Evolutionary conservation across 208 protist genomes (phyloP).

Genomic region (Leishmania amazonensis): DNA sequence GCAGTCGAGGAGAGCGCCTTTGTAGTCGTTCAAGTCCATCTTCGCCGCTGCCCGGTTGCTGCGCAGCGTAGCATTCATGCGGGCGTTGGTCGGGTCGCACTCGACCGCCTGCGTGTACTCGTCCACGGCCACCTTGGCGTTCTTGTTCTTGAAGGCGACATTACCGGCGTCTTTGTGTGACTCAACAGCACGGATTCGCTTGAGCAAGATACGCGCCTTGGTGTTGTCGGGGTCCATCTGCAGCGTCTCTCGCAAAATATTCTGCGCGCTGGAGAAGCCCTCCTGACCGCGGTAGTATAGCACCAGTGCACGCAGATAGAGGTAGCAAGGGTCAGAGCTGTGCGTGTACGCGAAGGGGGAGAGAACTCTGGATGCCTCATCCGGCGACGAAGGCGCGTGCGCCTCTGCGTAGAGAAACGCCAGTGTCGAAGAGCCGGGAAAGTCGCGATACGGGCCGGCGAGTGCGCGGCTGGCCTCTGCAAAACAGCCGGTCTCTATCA

Average conservation of each 20-base stretch:
- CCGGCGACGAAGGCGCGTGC: constrained; percentile 45
- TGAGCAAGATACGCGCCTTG: constrained; percentile 68
- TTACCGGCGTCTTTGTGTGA: constrained; percentile 84
- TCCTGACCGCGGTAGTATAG: constrained; percentile 76
- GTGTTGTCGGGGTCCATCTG: constrained; percentile 81
- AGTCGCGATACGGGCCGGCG: constrained; percentile 36
- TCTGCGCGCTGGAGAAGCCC: constrained; percentile 65
- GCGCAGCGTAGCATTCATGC: constrained; percentile 77
- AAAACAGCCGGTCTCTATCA: constrained; percentile 42
- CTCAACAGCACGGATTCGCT: constrained; percentile 75
- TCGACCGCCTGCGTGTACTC: constrained; percentile 81
- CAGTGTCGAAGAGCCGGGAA: constrained; percentile 59
- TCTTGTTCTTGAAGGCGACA: constrained; percentile 76
- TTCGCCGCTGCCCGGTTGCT: constrained; percentile 90
- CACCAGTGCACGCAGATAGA: constrained; percentile 69
- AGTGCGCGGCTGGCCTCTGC: constrained; percentile 43
- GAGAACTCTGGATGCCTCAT: constrained; percentile 59
- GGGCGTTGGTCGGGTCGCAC: constrained; percentile 72
- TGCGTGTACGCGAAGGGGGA: constrained; percentile 48
- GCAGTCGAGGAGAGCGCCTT: constrained; percentile 88
- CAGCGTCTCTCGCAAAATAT: constrained; percentile 63
- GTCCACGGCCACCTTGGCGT: constrained; percentile 65
- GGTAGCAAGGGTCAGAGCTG: constrained; percentile 58
- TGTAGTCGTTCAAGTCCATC: constrained; percentile 88
- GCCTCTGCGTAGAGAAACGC: constrained; percentile 73